Evolutionary conservation across 176 grass and related monocot species (phyloP), one percentile per base, ranked within the genome.

Genomic region (Olyra latifolia): DNA sequence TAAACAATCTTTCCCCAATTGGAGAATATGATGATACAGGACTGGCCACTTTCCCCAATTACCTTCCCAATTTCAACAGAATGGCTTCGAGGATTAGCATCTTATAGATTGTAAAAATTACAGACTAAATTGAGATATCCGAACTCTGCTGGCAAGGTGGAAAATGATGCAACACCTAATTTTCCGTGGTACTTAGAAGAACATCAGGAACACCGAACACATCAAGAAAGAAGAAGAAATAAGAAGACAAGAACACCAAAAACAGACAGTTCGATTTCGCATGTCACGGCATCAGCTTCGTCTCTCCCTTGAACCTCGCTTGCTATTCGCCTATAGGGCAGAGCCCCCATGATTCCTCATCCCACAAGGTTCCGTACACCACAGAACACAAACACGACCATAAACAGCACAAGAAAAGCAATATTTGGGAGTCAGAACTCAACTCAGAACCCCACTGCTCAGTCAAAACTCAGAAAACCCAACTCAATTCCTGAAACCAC

Each of bases 1-100:
- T 57, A 82, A 71, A 15, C 59, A 45, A 81, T 76, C 62, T 48
- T 35, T 35, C 32, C 32, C 5, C 32, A 4, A 62, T n/a, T 62
- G 69, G 46, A 22, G 72, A 25, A 54, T 76, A 28, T 39, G 68
- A 28, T 38, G 60, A 56, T 78, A 71, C 45, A 62, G 54, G 64
- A 3, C 12, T n/a, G 2, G 11, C 56, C 30, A 62, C 71, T 69
- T 16, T 8, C 75, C 42, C 75, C 68, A 57, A 53, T 35, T 35
- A 2, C 32, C 72, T 48, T 48, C 47, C 15, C 29, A 20, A 27
- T 59, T 56, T 57, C 63, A n/a, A 56, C 57, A 54, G 16, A 15
- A 23, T 66, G 60, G 42, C 74, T 61, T 45, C 23, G 30, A 79
- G 68, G 79, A 83, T 44, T 27, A 32, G 50, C 68, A 43, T 38